Conservation (phyloP, 306 rosid genomes). For the Vigna angularis region DNA sequence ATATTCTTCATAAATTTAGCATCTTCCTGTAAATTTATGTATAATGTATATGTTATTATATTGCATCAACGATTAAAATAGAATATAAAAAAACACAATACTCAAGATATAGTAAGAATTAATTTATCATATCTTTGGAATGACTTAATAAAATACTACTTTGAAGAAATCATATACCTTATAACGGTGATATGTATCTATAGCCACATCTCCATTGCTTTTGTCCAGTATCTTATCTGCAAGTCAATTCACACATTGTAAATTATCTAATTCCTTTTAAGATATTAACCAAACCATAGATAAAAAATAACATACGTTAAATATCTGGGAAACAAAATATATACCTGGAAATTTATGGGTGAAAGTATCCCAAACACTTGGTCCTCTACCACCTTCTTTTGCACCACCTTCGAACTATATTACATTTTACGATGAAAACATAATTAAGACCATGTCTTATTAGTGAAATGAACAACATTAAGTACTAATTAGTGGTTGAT, state of each 20-base stretch:
- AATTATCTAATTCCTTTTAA: neutral
- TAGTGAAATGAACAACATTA: neutral
- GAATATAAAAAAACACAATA: neutral
- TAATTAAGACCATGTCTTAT: neutral
- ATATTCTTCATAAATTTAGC: conserved; percentile 62
- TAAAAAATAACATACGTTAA: too few species aligned
- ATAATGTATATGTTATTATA: neutral
- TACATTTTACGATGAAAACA: neutral
- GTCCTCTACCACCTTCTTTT: conserved; percentile 57
- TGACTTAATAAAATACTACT: neutral
- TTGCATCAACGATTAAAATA: neutral
- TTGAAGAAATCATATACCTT: conserved; percentile 35
- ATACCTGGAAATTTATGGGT: conserved; percentile 53
- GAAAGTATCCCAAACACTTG: conserved; percentile 69
- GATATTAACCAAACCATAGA: neutral
- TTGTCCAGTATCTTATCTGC: conserved; percentile 53
- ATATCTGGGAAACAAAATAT: neutral
- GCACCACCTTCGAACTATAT: conserved; percentile 70
- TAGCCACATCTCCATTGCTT: conserved; percentile 55
- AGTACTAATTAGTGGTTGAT: neutral
- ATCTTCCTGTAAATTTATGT: conserved; percentile 56
- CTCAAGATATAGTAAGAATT: too few species aligned
- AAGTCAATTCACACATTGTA: neutral
- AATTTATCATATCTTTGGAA: too few species aligned
- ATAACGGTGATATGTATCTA: conserved; percentile 54